These are phyloP conservation scores for Solanum rostratum DNA, from an alignment of 257 asterid genomes.

Conservation along the genomic window DNA sequence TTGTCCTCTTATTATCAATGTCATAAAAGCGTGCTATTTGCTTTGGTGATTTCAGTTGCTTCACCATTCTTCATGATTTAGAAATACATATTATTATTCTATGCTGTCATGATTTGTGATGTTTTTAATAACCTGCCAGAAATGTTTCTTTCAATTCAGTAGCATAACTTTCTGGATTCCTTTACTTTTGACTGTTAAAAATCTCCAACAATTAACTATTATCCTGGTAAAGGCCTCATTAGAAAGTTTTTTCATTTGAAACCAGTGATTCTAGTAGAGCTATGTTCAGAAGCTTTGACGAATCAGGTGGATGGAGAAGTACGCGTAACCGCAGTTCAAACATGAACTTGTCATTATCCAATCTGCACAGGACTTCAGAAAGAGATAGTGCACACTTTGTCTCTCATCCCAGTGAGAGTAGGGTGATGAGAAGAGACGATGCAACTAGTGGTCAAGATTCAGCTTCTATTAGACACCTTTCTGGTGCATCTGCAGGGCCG, in stretches of 20 bases:
- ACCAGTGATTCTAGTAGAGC: constrained; percentile 9
- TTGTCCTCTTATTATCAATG: neutral
- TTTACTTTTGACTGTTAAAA: neutral
- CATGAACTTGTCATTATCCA: constrained; percentile 11
- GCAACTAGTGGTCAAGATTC: constrained; percentile 17
- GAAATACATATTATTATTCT: neutral
- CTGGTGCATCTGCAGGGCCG: constrained; percentile 23
- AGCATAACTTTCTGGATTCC: neutral
- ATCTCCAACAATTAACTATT: neutral
- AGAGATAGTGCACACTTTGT: constrained; percentile 8
- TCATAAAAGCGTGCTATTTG: neutral
- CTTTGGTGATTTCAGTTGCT: neutral
- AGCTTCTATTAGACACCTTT: constrained; percentile 19
- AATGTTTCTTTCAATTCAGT: neutral
- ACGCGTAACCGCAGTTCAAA: constrained; percentile 30
- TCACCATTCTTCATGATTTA: neutral
- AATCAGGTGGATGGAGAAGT: constrained; percentile 47
- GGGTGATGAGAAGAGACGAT: constrained; percentile 23
- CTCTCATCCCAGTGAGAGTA: constrained; percentile 17
- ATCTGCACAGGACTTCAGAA: constrained; percentile 10
- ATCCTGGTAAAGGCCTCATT: neutral
- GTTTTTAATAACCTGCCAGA: neutral
- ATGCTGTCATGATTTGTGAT: neutral
- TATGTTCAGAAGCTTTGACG: constrained; percentile 19
- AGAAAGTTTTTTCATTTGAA: neutral